Evolutionary conservation across 768 basidiomycete genomes (phyloP), one percentile per base, ranked within the genome.

Genomic region (Tremella yokohamensis): DNA sequence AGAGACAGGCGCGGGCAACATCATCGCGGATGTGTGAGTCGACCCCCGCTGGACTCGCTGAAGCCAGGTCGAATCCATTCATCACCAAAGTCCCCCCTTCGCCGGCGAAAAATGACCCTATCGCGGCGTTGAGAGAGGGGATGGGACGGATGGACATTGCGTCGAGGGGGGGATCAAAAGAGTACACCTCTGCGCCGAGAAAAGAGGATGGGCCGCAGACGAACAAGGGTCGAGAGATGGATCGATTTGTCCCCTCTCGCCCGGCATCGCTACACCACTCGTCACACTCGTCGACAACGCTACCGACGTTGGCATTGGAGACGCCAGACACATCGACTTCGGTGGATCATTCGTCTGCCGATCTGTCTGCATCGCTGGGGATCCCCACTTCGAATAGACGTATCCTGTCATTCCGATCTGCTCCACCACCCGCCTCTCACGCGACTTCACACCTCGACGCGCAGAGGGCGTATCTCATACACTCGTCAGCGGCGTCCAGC

Each of bases 161-260:
- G 3, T 40, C 57, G 8, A 42, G 60, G 24, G 52, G 55, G 11
- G 64, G 63, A 11, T 40, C 39, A 19, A 39, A 42, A 2, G 62
- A 63, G 37, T 18, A 24, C 52, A 57, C 9, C 56, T 52, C 12
- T 20, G 25, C 54, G n/a, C 8, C 9, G 20, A 48, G 56, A 39
- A 38, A 57, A 18, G 34, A 58, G 18, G 19, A 63, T 51, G 49
- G 54, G 45, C 16, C 7, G 26, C 50, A 55, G 26, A 40, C 24
- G 38, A 52, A 55, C 29, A 59, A 44, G 59, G 61, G 29, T 58
- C 61, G 44, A 44, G 56, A 73, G 61, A 56, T 70, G 8, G 71
- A 73, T 44, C 62, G 71, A 38, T 73, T 73, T 49, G 71, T 73
- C 7, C 71, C 71, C 3, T 73, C 71, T 18, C 54, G 71, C 47